Conservation (phyloP, 2,329 filamentous ascomycete genomes). For the Aureobasidium leucospermi region DNA sequence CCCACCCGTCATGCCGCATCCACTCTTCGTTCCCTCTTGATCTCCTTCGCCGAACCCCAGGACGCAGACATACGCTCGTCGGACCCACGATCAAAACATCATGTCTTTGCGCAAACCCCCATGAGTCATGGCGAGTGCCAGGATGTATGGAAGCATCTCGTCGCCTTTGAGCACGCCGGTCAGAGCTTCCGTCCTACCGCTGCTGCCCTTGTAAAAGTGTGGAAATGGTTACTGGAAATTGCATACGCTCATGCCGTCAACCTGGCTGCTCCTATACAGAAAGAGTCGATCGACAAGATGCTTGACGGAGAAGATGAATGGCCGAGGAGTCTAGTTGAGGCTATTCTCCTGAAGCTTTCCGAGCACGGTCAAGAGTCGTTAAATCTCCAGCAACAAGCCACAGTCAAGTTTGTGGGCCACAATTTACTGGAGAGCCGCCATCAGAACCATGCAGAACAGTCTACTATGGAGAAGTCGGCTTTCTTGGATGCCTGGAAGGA, state of each 20-base stretch:
- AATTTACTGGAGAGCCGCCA: constrained; percentile 19
- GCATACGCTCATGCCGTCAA: constrained; percentile 35
- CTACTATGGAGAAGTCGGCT: constrained; percentile 19
- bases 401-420: constrained; percentile 17
- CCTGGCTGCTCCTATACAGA: constrained; percentile 22
- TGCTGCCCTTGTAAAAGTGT: constrained; percentile 40
- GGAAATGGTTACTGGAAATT: constrained; percentile 38
- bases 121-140: constrained; percentile 46
- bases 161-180: constrained; percentile 43
- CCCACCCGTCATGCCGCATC: constrained; percentile 28
- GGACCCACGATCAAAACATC: constrained; percentile 17
- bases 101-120: constrained; percentile 42
- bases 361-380: background rate
- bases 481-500: constrained; percentile 33
- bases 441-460: background rate
- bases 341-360: constrained; percentile 26
- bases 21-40: constrained; percentile 32
- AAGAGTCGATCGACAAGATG: constrained; percentile 27
- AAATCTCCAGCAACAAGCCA: background rate
- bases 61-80: constrained; percentile 4
- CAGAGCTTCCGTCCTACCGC: constrained; percentile 29
- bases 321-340: constrained; percentile 26
- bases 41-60: constrained; percentile 28
- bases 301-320: constrained; percentile 34
- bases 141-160: constrained; percentile 42